Evolutionary conservation across 352 stramenopile genomes (phyloP).

Genomic region (Phytophthora europaea): DNA sequence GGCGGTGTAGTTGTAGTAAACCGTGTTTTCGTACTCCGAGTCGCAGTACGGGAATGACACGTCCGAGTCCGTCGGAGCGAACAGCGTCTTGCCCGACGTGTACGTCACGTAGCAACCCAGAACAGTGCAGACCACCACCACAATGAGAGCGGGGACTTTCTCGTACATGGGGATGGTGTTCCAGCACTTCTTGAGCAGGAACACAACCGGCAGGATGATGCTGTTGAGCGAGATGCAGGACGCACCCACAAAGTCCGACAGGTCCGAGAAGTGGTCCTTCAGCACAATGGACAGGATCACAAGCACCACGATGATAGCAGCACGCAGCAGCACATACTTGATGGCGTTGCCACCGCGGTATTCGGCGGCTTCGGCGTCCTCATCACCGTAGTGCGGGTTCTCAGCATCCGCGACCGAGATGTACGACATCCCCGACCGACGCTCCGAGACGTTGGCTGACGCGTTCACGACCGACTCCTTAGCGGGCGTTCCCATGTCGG

Average conservation of each 20-base stretch:
- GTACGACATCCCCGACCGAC: slow-evolving; percentile 35
- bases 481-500: slow-evolving; percentile 23
- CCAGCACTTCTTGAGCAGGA: slow-evolving; percentile 40
- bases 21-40: slow-evolving; percentile 30
- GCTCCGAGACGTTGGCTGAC: slow-evolving; percentile 39
- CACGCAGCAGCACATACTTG: slow-evolving; percentile 50
- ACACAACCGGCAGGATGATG: slow-evolving; percentile 45
- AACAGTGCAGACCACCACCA: slow-evolving; percentile 26
- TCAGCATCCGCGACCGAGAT: slow-evolving; percentile 39
- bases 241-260: slow-evolving; percentile 54
- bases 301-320: slow-evolving; percentile 43
- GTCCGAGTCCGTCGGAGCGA: slow-evolving; percentile 26
- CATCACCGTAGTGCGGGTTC: slow-evolving; percentile 31
- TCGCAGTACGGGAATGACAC: slow-evolving; percentile 31
- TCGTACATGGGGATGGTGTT: slow-evolving; percentile 25
- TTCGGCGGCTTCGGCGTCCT: slow-evolving; percentile 30
- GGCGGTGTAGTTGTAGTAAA: slow-evolving; percentile 40
- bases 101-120: slow-evolving; percentile 35
- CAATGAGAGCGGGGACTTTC: slow-evolving; percentile 19
- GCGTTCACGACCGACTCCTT: slow-evolving; percentile 36
- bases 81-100: slow-evolving; percentile 33
- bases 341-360: slow-evolving; percentile 44
- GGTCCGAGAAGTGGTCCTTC: slow-evolving; percentile 51
- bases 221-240: slow-evolving; percentile 57
- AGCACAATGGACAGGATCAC: slow-evolving; percentile 53